These are phyloP conservation scores for Sporothrix schenckii DNA, from an alignment of 2,329 filamentous ascomycete genomes.

Conservation along the genomic window DNA sequence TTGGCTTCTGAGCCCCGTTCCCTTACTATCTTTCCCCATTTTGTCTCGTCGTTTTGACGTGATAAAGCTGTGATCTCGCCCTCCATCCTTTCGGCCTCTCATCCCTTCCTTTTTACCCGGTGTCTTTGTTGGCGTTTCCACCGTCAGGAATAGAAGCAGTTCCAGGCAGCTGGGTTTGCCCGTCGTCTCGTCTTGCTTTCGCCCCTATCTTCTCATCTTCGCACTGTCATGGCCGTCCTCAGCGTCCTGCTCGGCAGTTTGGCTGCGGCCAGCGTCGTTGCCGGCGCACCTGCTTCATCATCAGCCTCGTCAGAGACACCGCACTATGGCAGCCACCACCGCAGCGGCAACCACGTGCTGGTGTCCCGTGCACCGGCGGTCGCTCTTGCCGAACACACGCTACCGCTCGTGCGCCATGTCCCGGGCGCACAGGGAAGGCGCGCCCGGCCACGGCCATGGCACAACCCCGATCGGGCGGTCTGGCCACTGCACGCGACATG, in stretches of 20 bases:
- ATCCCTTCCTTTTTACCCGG: too few relatives aligned
- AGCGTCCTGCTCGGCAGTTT: slow-evolving; percentile 30
- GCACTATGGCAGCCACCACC: slow-evolving; percentile 9
- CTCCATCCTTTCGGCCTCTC: neutral
- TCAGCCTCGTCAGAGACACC: neutral
- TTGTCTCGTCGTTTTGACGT: neutral
- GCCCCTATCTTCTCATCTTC: too few relatives aligned
- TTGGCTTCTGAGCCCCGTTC: neutral
- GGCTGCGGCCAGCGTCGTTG: slow-evolving; percentile 22
- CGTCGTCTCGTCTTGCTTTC: too few relatives aligned
- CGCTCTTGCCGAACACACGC: slow-evolving; percentile 29
- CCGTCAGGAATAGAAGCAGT: too few relatives aligned
- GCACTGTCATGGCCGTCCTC: slow-evolving; percentile 21
- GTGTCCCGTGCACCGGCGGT: slow-evolving; percentile 30
- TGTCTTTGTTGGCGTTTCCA: too few relatives aligned
- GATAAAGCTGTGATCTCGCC: neutral
- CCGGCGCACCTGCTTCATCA: slow-evolving; percentile 7
- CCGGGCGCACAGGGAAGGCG: neutral
- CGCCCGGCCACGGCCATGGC: slow-evolving; percentile 2
- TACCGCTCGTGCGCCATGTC: slow-evolving; percentile 26
- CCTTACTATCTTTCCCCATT: neutral
- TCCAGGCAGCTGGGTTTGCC: too few relatives aligned
- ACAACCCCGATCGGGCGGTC: neutral
- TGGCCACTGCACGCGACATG: neutral
- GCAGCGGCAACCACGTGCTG: neutral